Conservation (phyloP, 768 basidiomycete species). For the Podaxis sp. region DNA sequence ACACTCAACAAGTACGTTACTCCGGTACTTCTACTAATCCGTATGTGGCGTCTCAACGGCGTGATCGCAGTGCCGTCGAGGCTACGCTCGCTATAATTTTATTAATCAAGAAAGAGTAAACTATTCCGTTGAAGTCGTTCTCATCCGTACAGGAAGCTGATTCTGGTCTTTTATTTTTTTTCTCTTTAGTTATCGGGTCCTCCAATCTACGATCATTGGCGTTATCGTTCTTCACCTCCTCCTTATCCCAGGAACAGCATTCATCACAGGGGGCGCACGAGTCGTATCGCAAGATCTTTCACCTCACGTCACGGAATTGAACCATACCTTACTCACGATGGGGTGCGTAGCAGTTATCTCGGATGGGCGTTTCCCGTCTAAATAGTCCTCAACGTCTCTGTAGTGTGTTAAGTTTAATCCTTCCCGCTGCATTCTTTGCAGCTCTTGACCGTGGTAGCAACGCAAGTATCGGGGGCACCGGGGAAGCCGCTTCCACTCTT, state of each 20-base stretch:
- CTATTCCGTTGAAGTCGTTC: constrained; percentile 16
- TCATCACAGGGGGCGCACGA: constrained; percentile 70
- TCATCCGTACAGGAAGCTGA: neutral
- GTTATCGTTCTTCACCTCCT: constrained; percentile 75
- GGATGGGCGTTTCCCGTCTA: neutral
- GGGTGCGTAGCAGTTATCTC: constrained; percentile 44
- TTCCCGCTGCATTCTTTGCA: constrained; percentile 70
- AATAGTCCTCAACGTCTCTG: neutral
- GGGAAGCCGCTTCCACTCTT: constrained; percentile 23
- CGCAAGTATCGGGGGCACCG: constrained; percentile 16
- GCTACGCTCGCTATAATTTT: constrained; percentile 70
- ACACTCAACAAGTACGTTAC: constrained; percentile 64
- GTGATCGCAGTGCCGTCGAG: constrained; percentile 56
- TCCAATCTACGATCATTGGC: constrained; percentile 72
- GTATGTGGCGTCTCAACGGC: constrained; percentile 9
- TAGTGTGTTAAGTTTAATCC: constrained; percentile 61
- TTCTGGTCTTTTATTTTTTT: neutral
- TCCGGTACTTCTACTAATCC: neutral
- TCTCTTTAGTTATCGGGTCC: constrained; percentile 48
- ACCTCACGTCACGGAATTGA: constrained; percentile 63
- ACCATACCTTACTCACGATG: constrained; percentile 66
- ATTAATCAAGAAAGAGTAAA: constrained; percentile 69
- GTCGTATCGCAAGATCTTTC: constrained; percentile 68
- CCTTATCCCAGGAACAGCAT: constrained; percentile 67
- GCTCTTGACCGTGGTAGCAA: constrained; percentile 36